Conservation (phyloP, 2,329 filamentous ascomycete genomes). For the Ophiostoma sp. region DNA sequence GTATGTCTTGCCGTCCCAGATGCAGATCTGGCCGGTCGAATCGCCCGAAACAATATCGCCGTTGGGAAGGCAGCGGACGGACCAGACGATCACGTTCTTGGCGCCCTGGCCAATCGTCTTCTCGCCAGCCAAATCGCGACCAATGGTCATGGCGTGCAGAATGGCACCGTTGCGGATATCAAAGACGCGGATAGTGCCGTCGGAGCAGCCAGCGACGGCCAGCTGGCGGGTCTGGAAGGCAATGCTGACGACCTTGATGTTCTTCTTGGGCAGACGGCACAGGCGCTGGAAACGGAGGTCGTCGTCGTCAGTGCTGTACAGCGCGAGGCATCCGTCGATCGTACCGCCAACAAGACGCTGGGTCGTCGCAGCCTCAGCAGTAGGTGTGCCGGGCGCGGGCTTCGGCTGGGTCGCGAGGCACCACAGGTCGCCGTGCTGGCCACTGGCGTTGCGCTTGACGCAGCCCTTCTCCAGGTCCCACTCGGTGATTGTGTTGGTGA, state of each 20-base stretch:
- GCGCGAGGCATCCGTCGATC: slow-evolving; percentile 80
- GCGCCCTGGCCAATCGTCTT: slow-evolving; percentile 39
- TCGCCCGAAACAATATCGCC: slow-evolving; percentile 93
- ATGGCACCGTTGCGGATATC: slow-evolving; percentile 74
- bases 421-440: slow-evolving; percentile 95
- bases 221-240: slow-evolving; percentile 79
- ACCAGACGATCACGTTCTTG: slow-evolving; percentile 87
- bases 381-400: slow-evolving; percentile 30
- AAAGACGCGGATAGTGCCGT: slow-evolving; percentile 88
- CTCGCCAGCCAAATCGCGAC: slow-evolving; percentile 62
- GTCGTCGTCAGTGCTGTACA: slow-evolving; percentile 79
- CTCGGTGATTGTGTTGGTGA: slow-evolving; percentile 85
- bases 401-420: slow-evolving; percentile 83
- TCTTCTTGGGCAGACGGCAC: slow-evolving; percentile 63
- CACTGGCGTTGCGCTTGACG: slow-evolving; percentile 75
- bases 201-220: slow-evolving; percentile 87
- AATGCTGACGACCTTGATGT: slow-evolving; percentile 83
- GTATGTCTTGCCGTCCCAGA: slow-evolving; percentile 92
- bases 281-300: slow-evolving; percentile 75
- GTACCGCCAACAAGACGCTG: slow-evolving; percentile 76
- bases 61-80: slow-evolving; percentile 78
- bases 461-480: slow-evolving; percentile 82
- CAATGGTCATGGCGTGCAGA: slow-evolving; percentile 77
- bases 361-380: slow-evolving; percentile 29
- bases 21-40: slow-evolving; percentile 85